Evolutionary conservation across 148 eudicot genomes (phyloP).

Genomic region (Rhododendron ovatum): DNA sequence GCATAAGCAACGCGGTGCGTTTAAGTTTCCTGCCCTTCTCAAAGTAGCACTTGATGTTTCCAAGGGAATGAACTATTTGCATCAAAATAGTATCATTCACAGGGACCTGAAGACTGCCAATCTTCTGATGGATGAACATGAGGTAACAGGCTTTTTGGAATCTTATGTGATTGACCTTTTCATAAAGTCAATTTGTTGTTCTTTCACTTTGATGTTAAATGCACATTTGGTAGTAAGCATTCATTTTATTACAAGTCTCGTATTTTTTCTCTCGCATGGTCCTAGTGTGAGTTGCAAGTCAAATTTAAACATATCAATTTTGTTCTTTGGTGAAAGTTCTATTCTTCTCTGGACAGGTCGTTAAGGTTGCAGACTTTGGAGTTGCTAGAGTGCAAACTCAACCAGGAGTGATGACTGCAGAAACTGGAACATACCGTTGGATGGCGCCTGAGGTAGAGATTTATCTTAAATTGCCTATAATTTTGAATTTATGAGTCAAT

Average conservation of each 20-base stretch:
- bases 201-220: neutral
- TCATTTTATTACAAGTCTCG: neutral
- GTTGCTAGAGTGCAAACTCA: slow-evolving; percentile 62
- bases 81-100: slow-evolving; percentile 58
- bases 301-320: neutral
- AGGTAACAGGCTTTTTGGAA: slow-evolving; percentile 32
- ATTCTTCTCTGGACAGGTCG: slow-evolving; percentile 28
- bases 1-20: slow-evolving; percentile 45
- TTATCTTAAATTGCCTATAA: neutral
- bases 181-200: neutral
- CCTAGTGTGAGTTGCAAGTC: neutral
- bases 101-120: slow-evolving; percentile 75
- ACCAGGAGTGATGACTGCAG: slow-evolving; percentile 72
- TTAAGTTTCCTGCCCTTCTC: slow-evolving; percentile 42
- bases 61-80: slow-evolving; percentile 64
- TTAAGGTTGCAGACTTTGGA: slow-evolving; percentile 80
- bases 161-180: neutral
- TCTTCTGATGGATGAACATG: slow-evolving; percentile 65
- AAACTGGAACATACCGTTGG: slow-evolving; percentile 80
- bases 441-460: slow-evolving; percentile 74
- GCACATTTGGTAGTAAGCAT: neutral
- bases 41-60: slow-evolving; percentile 59
- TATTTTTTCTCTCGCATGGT: neutral
- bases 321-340: slow-evolving; percentile 2
- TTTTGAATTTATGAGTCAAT: neutral